Base-by-base conservation (phyloP, 2,329 filamentous ascomycete genomes). In the Scorias spongiosa region DNA sequence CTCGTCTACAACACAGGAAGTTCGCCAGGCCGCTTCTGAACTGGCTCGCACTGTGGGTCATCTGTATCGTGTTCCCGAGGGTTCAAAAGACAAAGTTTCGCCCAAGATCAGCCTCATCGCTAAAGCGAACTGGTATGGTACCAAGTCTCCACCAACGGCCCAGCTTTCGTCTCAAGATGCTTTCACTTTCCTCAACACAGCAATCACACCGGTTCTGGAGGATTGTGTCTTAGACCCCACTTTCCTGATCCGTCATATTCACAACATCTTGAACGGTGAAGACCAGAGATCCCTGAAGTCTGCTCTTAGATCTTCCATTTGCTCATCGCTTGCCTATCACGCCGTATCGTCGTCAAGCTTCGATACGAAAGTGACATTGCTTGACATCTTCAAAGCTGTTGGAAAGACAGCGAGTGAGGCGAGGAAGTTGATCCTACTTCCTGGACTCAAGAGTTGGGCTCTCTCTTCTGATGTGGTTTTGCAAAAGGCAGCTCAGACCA, bases 161-260 rank as follows among this genome's bases (percentile, higher is more conserved):
- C 76, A 74, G 68, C 67, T 93, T 43, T 62, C 73, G 2, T 56
- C 66, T 1, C 72, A 78, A 18, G 72, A 80, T 43, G 66, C 67
- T 2, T 66, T 71, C 38, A 78, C 75, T 46, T 63, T 93, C 15
- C 57, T 91, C 1, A 71, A 76, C 15, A 69, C 75, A 15, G 70
- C 82, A 32, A 63, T 95, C n/a, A 61, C 85, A 15, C 84, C 84
- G 0, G 75, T 74, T 2, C 65, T 94, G 9, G 88, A 95, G 62
- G 91, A 95, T 62, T 93, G 81, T 55, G 72, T 89, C 2, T 75
- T 95, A 51, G 87, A 96, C 57, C 67, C 76, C 3, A 75, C 73
- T 26, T 80, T 91, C 48, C 70, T 94, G 39, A 66, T 72, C 20
- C 74, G 75, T 15, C 72, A 80, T 2, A 60, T 94, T 5, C 70